Evolutionary conservation across 805 yeast genomes (phyloP).

Genomic region (Ogataea nitratoaversa): DNA sequence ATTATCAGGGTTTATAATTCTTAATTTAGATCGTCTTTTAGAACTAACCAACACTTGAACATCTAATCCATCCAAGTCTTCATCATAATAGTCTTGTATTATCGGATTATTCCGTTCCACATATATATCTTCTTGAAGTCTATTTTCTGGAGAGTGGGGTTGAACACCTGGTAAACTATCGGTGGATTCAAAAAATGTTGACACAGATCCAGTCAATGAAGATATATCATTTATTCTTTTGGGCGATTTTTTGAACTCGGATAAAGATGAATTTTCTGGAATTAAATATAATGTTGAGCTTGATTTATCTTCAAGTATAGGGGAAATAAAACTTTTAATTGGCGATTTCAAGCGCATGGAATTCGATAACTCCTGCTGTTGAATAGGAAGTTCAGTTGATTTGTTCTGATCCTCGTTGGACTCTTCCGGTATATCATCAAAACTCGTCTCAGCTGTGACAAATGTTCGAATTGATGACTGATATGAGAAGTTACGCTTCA

Average conservation of each 20-base stretch:
- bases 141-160: conserved; percentile 1
- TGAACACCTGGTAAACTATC: conserved; percentile 4
- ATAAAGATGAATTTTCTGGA: conserved; percentile 23
- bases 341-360: conserved; percentile 3
- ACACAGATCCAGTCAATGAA: conserved; percentile 1
- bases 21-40: conserved; percentile 52
- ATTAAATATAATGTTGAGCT: conserved; percentile 23
- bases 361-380: conserved; percentile 3
- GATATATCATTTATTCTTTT: background rate
- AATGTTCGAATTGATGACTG: conserved; percentile 27
- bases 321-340: conserved; percentile 4
- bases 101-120: background rate
- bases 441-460: conserved; percentile 23
- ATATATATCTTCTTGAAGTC: background rate
- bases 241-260: conserved; percentile 9
- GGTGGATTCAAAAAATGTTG: conserved; percentile 15
- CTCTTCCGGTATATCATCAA: conserved; percentile 6
- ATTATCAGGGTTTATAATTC: conserved; percentile 60
- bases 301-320: conserved; percentile 6
- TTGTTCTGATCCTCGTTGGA: background rate
- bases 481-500: conserved; percentile 24
- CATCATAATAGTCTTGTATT: conserved; percentile 30
- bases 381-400: conserved; percentile 2
- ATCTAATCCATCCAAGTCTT: conserved; percentile 48
- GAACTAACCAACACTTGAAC: conserved; percentile 72